Conservation (phyloP, 169 alveolate species). For the Eimeria acervulina region DNA sequence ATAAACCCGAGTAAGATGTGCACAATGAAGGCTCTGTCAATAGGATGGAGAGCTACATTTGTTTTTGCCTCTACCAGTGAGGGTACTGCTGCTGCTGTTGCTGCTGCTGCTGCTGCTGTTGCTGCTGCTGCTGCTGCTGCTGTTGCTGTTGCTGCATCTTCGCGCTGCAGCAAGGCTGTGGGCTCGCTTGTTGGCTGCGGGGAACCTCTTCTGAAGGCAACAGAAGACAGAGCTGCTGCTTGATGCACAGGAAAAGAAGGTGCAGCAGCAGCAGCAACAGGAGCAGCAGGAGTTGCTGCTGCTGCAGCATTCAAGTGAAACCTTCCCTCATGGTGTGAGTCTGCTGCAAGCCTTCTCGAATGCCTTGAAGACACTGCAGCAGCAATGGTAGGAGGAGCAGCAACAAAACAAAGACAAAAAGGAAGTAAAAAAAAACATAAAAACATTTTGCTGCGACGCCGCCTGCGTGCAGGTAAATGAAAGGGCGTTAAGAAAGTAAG, state of each 20-base stretch:
- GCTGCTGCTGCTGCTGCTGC: constrained; percentile 6
- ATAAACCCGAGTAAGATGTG: not conserved
- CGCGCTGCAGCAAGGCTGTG: not conserved
- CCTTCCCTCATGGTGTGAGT: no score
- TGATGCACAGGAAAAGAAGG: constrained; percentile 6
- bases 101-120: constrained; percentile 23
- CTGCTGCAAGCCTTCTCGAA: no score
- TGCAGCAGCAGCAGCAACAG: not conserved
- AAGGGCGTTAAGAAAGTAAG: no score
- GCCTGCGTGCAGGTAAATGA: no score
- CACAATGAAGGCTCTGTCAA: not conserved
- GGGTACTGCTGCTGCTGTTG: constrained; percentile 24
- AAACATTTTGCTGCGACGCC: no score
- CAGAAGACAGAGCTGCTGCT: not conserved
- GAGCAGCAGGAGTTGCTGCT: no score
- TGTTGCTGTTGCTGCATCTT: not conserved
- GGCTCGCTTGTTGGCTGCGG: not conserved
- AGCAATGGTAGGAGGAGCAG: no score
- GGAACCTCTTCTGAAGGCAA: not conserved
- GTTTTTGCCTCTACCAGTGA: not conserved
- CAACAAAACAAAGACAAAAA: no score
- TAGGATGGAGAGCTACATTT: not conserved
- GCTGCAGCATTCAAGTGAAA: no score
- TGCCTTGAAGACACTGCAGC: no score
- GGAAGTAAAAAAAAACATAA: no score